Evolutionary conservation across 106 monocot species (phyloP), one percentile per base, ranked within the genome.

Genomic region (Dioscorea alata): DNA sequence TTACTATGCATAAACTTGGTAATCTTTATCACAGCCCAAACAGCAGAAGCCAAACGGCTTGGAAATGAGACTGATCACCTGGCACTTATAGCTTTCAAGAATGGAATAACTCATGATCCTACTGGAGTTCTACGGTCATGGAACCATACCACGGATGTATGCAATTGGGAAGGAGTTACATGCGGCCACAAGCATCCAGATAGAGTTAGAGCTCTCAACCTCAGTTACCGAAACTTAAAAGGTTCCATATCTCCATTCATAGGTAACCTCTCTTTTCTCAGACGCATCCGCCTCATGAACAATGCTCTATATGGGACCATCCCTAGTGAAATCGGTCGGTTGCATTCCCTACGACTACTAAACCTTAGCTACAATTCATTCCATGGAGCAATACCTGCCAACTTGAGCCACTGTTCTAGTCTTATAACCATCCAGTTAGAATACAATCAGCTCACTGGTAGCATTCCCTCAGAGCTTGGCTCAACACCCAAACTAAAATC

Each of bases 211-310:
- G 65, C 19, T 13, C 13, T 66, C 6, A 28, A 63, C 33, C 32
- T 63, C 59, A 12, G 9, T 21, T 59, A 17, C 9, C 17, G 1
- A 59, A 21, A 21, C 59, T 23, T 59, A 12, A 6, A 0, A n/a
- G 59, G 59, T 21, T 19, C 59, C 59, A 59, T 59, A 17, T 59
- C 59, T 23, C 18, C 6, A 8, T 18, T 0, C 22, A 59, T 59
- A n/a, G 59, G 59, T 59, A 59, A 59, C 6, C 59, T 59, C 59
- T 16, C 59, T 59, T 59, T 59, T 23, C 59, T 59, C 22, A 18
- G 59, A 23, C 9, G 2, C 9, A 9, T 59, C 59, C 9, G 1
- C 22, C 59, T 59, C 59, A 16, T 9, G 8, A 21, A 23, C 59
- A 59, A 59, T 23, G 22, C 10, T 59, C 22, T 59, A 8, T 59